Evolutionary conservation across 2,329 filamentous ascomycete genomes (phyloP), one percentile per base, ranked within the genome.

Genomic region (Arachnomyces sp.): DNA sequence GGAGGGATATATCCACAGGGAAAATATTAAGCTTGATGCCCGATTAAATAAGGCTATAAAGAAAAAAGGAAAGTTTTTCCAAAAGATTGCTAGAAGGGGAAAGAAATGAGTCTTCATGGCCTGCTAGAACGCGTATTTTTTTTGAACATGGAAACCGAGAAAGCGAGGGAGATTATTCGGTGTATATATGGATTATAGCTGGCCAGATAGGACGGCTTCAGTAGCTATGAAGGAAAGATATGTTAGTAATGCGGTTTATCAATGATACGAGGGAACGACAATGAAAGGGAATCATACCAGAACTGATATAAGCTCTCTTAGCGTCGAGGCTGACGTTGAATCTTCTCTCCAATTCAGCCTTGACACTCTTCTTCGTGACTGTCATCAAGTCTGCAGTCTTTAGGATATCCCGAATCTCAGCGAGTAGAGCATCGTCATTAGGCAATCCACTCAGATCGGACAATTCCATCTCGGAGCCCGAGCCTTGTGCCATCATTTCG

Each of bases 361-460:
- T 96, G 66, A 98, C 85, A 54, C 85, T 87, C 78, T 98, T 98
- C 80, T 98, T 98, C 50, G 92, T 98, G 32, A 98, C 86, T 3
- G 79, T 89, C 92, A 98, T 98, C 57, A 98, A 69, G 66, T 98
- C 92, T 2, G 88, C 89, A 9, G 84, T 93, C 52, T 82, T 78
- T 46, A 98, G 71, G 48, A 98, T 95, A 57, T 95, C 88, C 38
- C 92, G 78, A 53, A 98, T 98, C 73, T 98, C 92, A 0, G 87
- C 82, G 47, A 98, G 70, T 36, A 98, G 73, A 8, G 86, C 84
- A 56, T 98, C 92, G 52, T 98, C 92, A 46, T 75, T 85, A 0
- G 92, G 92, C 57, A 95, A 67, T 42, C 82, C 79, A 6, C 77
- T 73, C 52, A 94, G 73, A 54, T 85, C 84, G 5, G 77, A 63